Conservation (phyloP, 257 asterid genomes). For the Solanum dulcamara region DNA sequence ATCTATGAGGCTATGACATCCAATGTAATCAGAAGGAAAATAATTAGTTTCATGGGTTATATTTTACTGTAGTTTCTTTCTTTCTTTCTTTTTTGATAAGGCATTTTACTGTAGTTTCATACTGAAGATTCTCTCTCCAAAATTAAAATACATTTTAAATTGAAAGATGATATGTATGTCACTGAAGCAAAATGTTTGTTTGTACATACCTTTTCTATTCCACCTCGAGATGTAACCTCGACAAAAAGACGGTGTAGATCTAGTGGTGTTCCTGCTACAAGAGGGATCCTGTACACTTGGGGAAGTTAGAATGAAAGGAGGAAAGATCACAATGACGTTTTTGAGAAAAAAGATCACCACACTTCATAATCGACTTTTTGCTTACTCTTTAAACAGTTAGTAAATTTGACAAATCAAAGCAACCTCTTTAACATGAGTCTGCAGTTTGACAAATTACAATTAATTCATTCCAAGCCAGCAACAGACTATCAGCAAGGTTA, state of each 20-base stretch:
- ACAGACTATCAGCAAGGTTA: not conserved
- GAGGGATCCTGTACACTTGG: constrained; percentile 54
- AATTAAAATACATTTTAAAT: not conserved
- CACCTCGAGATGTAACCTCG: constrained; percentile 92
- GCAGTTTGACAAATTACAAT: not conserved
- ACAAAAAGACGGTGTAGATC: constrained; percentile 79
- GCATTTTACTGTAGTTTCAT: not conserved
- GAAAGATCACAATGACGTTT: not conserved
- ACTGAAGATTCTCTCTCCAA: not conserved
- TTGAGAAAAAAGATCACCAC: not conserved
- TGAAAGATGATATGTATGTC: not conserved
- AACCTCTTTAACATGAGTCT: not conserved
- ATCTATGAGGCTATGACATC: not conserved
- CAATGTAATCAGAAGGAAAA: not conserved
- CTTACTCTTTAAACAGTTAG: not conserved
- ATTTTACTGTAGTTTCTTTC: not conserved
- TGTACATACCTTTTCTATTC: constrained; percentile 70
- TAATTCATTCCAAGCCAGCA: not conserved
- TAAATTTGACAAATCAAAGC: not conserved
- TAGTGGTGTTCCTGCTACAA: constrained; percentile 56
- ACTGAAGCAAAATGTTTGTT: not conserved
- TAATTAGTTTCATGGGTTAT: not conserved
- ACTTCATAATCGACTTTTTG: not conserved
- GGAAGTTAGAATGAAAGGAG: constrained; percentile 1
- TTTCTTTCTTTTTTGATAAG: not conserved